Evolutionary conservation across 805 yeast genomes (phyloP), one percentile per base, ranked within the genome.

Genomic region (Wickerhamomyces hampshirensis): DNA sequence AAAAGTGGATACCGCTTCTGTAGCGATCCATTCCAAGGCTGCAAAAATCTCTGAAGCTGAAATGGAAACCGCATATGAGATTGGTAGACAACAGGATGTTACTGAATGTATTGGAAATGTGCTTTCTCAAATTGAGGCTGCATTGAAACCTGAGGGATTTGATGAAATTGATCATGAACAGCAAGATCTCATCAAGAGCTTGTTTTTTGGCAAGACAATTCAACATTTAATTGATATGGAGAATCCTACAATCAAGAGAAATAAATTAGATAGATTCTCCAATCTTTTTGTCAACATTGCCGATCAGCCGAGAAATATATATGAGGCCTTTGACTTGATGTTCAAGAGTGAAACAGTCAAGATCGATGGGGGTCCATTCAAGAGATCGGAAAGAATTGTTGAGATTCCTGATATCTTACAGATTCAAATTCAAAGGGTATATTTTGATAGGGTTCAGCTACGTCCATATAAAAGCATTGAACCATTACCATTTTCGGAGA

Each of bases 61-160:
- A 51, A 71, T 83, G 60, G 88, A 77, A 39, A 74, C 80, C 49
- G 80, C 93, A 0, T 66, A 81, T 35, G 89, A 85, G 53, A 68
- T 80, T 52, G 95, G 96, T 3, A 69, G 95, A 46, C 98, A 93
- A 56, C 98, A 93, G 58, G 98, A 93, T 65, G 98, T 93, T 14
- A 88, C 97, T 0, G 98, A 93, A 56, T 91, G 98, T 59, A 88
- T 91, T 52, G 95, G 89, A 37, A 93, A 93, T 57, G 97, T 93
- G 6, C 68, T 89, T 11, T 84, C 82, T 45, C 98, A 91, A 57
- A 65, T 93, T 26, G 97, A 91, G 55, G 85, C 95, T 18, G 94
- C 96, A 0, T 69, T 84, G 39, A 77, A 72, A 34, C 94, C 96
- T 0, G 68, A 67, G 12, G 58, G 59, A 2, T 53, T 81, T 31